Percentiles rank a stretch among this genome's conserved stretches.
Evolutionary conservation across 495 filamentous ascomycete genomes (phyloP).

Genomic region (Podospora didyma): DNA sequence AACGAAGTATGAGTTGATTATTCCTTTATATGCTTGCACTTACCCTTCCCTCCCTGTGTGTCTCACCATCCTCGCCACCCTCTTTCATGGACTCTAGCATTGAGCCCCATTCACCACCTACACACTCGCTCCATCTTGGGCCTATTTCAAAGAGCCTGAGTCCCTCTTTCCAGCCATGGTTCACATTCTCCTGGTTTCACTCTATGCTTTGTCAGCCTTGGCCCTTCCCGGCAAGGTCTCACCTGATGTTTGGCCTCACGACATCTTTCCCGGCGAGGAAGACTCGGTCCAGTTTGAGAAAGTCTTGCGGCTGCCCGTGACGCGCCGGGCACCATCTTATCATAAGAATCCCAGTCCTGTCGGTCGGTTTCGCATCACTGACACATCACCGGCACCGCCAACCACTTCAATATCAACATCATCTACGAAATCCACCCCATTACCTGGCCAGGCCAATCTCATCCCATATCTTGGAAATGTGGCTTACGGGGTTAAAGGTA

Average conservation of each 20-base stretch:
- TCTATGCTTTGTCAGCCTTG: not conserved
- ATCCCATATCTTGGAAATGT: slow-evolving; percentile 17
- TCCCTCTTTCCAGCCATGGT: not conserved
- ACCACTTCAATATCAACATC: not conserved
- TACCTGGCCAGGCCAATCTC: not conserved
- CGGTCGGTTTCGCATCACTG: too few relatives aligned
- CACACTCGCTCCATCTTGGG: too few relatives aligned
- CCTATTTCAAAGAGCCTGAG: not conserved
- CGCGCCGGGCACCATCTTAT: slow-evolving; percentile 3
- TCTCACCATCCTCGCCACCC: too few relatives aligned
- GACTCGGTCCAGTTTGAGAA: not conserved
- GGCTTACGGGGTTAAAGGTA: slow-evolving; percentile 17
- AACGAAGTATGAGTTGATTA: too few relatives aligned
- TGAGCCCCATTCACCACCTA: too few relatives aligned
- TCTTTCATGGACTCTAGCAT: too few relatives aligned
- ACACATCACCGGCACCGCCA: too few relatives aligned
- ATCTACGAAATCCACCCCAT: not conserved
- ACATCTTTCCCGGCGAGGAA: too few relatives aligned
- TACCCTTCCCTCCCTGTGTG: too few relatives aligned
- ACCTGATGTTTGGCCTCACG: too few relatives aligned
- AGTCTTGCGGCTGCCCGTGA: slow-evolving; percentile 15
- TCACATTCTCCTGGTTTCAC: not conserved
- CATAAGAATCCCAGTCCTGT: not conserved
- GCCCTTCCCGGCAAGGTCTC: too few relatives aligned
- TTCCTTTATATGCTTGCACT: too few relatives aligned